Evolutionary conservation across 352 stramenopile species (phyloP), one percentile per base, ranked within the genome.

Genomic region (Phytophthora capsici): DNA sequence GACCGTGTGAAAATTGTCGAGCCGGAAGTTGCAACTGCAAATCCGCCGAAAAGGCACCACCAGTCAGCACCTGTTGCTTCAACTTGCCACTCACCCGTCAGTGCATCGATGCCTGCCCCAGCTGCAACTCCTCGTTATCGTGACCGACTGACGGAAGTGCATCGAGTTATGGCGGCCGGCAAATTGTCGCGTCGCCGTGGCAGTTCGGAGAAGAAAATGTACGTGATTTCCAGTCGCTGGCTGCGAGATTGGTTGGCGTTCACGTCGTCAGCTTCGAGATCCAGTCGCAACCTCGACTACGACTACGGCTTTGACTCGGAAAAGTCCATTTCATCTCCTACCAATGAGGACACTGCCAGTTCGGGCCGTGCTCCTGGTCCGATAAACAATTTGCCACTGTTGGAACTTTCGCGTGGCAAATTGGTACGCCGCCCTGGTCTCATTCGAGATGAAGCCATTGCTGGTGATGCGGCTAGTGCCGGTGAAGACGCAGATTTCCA

Each of bases 81-180:
- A 66, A 62, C 46, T 34, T 61, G 63, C 25, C 47, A 73, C 44
- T 67, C 69, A 10, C 69, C 64, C 1, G 32, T 26, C 7, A 63
- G 46, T 30, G 51, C 47, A 1, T 38, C 40, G 9, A 63, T 57
- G 48, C 46, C 55, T 10, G 51, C 58, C 0, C 58, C 65, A 10
- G 46, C 59, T 16, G 69, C 64, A 36, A 81, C 80, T 3, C 76
- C 80, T 28, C 64, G 68, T n/a, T 86, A 78, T 44, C 78, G 83
- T 34, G 84, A 93, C 59, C 78, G 82, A 19, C 63, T 86, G 2
- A 75, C 57, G 9, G 84, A 93, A 70, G 84, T 90, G 46, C 84
- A 86, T 14, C 82, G 84, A 46, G 84, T 93, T 13, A 86, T 88
- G 63, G 75, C 80, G 2, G 84, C 84, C 0, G 82, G 84, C n/a